A percentile compares a stretch with the other conserved stretches of the same genome.
These are phyloP conservation scores for Cladosporium colombiae DNA, from an alignment of 2,329 filamentous ascomycete genomes.

Conservation along the genomic window DNA sequence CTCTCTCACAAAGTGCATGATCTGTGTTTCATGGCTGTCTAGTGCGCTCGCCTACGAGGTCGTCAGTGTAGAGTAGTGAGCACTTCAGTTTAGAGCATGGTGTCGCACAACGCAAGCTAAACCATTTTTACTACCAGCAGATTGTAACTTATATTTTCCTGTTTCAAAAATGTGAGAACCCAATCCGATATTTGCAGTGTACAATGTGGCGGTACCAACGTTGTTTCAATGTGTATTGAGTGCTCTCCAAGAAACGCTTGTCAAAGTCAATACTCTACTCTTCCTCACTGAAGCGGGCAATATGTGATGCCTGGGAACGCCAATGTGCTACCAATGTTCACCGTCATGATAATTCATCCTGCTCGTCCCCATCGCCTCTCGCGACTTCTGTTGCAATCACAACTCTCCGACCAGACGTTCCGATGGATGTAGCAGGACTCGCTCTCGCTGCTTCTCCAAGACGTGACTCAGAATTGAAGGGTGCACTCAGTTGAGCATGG, in stretches of 20 bases:
- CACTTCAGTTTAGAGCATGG: not conserved
- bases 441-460: not conserved
- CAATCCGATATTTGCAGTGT: not conserved
- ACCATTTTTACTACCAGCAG: not conserved
- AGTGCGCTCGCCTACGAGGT: not conserved
- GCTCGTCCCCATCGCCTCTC: not conserved
- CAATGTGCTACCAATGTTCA: not conserved
- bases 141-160: not conserved
- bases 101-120: not conserved
- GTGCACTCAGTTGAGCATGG: not conserved
- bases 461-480: not conserved
- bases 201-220: not conserved
- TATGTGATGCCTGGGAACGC: not conserved
- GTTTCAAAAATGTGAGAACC: not conserved
- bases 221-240: not conserved
- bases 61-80: not conserved
- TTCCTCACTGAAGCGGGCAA: not conserved
- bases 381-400: not conserved
- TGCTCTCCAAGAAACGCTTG: not conserved
- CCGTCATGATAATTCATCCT: constrained; percentile 1
- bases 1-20: not conserved
- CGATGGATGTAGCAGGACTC: not conserved
- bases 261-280: not conserved
- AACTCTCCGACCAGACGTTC: not conserved
- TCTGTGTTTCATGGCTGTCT: not conserved